Evolutionary conservation across 129 eudicot genomes (phyloP).

Genomic region (sunflower (Helianthus annuus)): DNA sequence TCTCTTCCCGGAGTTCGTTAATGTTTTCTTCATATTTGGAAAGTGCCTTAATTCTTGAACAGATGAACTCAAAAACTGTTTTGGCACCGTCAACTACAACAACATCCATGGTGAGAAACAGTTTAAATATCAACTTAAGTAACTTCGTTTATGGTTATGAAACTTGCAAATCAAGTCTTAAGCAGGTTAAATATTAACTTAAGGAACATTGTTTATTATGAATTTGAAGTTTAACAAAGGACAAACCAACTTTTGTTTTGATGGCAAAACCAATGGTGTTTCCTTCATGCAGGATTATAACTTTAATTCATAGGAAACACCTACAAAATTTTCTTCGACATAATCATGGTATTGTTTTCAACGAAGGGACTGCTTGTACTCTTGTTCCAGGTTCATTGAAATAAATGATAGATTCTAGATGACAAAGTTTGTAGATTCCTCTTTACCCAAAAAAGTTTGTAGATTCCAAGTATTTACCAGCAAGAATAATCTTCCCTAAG

Average conservation of each 20-base stretch:
- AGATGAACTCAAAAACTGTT: constrained; percentile 3
- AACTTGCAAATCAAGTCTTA: too few species aligned
- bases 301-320: neutral
- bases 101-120: neutral
- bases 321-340: neutral
- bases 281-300: neutral
- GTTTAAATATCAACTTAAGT: too few species aligned
- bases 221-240: too few species aligned
- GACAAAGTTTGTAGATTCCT: constrained; percentile 2
- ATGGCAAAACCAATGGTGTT: constrained; percentile 4
- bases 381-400: neutral
- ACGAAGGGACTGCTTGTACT: neutral
- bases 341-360: neutral
- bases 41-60: constrained; percentile 20
- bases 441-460: too few species aligned
- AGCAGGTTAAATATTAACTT: too few species aligned
- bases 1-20: constrained; percentile 20
- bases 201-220: too few species aligned
- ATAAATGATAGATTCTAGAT: neutral
- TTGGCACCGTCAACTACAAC: constrained; percentile 17
- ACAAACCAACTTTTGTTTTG: neutral
- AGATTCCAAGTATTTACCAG: neutral
- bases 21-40: constrained; percentile 17
- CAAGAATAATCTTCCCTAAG: too few species aligned
- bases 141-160: too few species aligned